phyloP scores from a whole-genome alignment of 1,284 basidiomycete genomes.

The Paramarasmius palmivorus region DNA sequence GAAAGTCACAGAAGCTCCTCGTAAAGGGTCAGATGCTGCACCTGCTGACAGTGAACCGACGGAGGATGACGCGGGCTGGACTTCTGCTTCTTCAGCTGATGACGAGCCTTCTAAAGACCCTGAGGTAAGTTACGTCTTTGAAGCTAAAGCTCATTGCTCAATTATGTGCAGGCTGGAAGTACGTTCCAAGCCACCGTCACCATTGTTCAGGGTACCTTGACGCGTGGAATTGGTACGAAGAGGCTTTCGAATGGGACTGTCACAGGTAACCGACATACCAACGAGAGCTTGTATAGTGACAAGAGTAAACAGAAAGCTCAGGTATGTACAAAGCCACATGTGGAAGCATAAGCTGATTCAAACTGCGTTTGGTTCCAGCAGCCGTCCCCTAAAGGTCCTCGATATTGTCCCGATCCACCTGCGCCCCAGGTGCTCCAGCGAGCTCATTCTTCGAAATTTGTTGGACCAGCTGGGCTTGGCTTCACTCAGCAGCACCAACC shows the following conservation, averaged over 20 bases:
- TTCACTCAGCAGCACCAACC: slow-evolving; percentile 9
- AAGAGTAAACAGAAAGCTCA: not conserved
- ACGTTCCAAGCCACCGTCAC: slow-evolving; percentile 2
- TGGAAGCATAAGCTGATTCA: too few species aligned
- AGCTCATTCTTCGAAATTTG: slow-evolving; percentile 24
- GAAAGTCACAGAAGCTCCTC: too few species aligned
- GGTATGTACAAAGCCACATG: too few species aligned
- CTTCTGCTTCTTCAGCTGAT: slow-evolving; percentile 20
- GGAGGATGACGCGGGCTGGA: slow-evolving; percentile 46
- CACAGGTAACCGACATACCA: not conserved
- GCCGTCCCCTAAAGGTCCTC: not conserved
- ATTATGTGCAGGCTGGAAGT: slow-evolving; percentile 17
- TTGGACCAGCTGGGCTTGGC: slow-evolving; percentile 17
- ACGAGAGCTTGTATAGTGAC: not conserved
- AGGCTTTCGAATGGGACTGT: not conserved
- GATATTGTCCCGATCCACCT: slow-evolving; percentile 8
- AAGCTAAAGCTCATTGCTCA: slow-evolving; percentile 4
- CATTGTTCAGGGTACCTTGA: too few species aligned
- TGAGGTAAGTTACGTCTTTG: not conserved
- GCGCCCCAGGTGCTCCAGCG: slow-evolving; percentile 21
- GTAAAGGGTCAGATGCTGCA: slow-evolving; percentile 4
- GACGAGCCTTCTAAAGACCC: slow-evolving; percentile 2
- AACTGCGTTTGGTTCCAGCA: too few species aligned
- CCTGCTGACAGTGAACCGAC: slow-evolving; percentile 6
- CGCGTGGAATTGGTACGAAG: too few species aligned